Base-by-base conservation (phyloP, 441 rosid species). In the Daphne laureola region DNA sequence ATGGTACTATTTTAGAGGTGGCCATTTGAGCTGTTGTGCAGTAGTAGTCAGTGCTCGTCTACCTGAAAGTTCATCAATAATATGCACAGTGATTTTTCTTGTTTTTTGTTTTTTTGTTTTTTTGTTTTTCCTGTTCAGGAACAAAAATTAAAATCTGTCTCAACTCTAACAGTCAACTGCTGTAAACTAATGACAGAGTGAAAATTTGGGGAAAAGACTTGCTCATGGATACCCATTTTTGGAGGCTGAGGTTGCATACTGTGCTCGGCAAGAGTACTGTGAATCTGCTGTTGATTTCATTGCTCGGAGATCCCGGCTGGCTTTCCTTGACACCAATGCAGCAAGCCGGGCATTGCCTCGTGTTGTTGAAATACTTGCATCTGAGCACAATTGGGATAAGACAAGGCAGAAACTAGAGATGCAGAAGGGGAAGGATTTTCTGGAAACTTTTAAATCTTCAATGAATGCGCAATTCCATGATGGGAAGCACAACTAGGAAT, bases 261-360 rank as follows among this genome's bases (percentile, higher is more conserved):
- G 88, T 75, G 96, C 98, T 17, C 78, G 96, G 42, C 52, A 79
- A 4, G 98, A 88, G 74, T 91, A 82, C 69, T 91, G 98, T 47
- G 98, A 84, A 59, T 88, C 98, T 18, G 96, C 84, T 0, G 68
- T 84, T 23, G 96, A 91, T 71, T 91, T 91, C 73, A 77, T 91
- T 57, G 98, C 98, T 6, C 75, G 98, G 78, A 82, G 98, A 70
- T 88, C 86, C 46, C 75, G 98, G 58, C 87, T 91, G 53, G 98
- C 98, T 21, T 91, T 91, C 74, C 82, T 91, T 11, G 98, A 91
- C 71, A 91, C 98, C 0, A 93, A 91, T 68, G 98, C 96, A 14
- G 96, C 98, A 6, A 70, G 80, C 21, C 67, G 82, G 46, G 87
- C 98, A 17, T 69, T 91, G 78, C 91, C 91, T 27, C 93, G 82